Evolutionary conservation across 495 filamentous ascomycete genomes (phyloP).

Genomic region (Hypoxylon trugodes): DNA sequence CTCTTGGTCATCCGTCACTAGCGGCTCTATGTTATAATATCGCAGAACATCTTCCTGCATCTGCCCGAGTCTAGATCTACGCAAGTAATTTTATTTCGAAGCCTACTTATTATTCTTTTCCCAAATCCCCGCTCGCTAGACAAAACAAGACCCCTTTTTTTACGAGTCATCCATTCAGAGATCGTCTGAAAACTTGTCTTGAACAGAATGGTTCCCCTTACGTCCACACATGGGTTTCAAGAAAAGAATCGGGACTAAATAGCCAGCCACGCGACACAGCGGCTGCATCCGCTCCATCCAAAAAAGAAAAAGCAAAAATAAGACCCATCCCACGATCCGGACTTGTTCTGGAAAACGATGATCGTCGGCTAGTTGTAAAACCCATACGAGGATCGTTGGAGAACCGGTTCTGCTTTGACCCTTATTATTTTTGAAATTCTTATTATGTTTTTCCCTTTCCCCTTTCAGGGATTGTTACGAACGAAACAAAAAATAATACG

Average conservation of each 20-base stretch:
- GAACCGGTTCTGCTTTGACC: conserved; percentile 4
- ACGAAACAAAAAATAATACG: too few relatives aligned
- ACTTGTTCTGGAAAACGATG: conserved; percentile 27
- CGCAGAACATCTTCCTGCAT: conserved; percentile 27
- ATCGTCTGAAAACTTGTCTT: conserved; percentile 17
- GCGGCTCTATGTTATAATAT: conserved; percentile 29
- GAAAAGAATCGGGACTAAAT: too few relatives aligned
- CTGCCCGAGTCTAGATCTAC: conserved; percentile 32
- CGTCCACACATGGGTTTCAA: neutral
- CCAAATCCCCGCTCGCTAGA: neutral
- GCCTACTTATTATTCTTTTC: conserved; percentile 17
- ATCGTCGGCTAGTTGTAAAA: conserved; percentile 12
- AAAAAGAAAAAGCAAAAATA: neutral
- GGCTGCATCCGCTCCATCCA: conserved; percentile 20
- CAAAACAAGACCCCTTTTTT: conserved; percentile 1
- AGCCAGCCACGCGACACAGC: conserved; percentile 22
- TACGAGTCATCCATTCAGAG: neutral
- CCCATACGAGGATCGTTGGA: conserved; percentile 9
- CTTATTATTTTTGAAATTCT: neutral
- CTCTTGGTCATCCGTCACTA: conserved; percentile 4
- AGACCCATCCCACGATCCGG: conserved; percentile 6
- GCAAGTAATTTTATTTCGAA: neutral
- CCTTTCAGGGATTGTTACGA: neutral
- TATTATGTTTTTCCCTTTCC: neutral
- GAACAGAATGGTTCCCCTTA: neutral